Evolutionary conservation across 2,329 filamentous ascomycete genomes (phyloP).

Genomic region (Conoideocrella luteorostrata): DNA sequence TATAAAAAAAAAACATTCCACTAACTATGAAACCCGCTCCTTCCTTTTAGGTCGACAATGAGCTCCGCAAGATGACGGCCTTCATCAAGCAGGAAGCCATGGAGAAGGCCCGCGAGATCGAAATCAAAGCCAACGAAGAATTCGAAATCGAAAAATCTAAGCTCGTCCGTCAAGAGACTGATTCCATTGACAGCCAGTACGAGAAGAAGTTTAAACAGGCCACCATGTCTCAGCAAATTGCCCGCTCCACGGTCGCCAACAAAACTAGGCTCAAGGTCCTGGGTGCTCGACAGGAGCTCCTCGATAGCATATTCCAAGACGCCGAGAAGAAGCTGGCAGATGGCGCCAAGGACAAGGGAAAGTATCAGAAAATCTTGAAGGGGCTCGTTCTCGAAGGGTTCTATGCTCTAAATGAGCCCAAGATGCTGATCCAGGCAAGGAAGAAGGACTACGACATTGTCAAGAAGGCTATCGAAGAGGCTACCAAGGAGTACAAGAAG

Average conservation of each 20-base stretch:
- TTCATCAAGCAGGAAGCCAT: constrained; percentile 99
- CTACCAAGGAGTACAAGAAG: constrained; percentile 77
- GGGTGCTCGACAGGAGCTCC: constrained; percentile 77
- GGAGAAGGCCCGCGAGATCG: constrained; percentile 95
- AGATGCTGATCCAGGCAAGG: constrained; percentile 66
- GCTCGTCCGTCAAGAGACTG: constrained; percentile 91
- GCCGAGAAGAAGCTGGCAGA: constrained; percentile 64
- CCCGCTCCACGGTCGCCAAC: constrained; percentile 90
- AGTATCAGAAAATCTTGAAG: constrained; percentile 73
- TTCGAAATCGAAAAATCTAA: constrained; percentile 99
- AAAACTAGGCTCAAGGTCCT: constrained; percentile 90
- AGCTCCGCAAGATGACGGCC: constrained; percentile 99
- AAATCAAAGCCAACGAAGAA: constrained; percentile 97
- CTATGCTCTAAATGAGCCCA: constrained; percentile 78
- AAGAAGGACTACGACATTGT: constrained; percentile 72
- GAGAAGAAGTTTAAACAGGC: constrained; percentile 99
- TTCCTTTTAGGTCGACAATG: constrained; percentile 71
- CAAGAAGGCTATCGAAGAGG: constrained; percentile 71
- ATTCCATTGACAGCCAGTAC: constrained; percentile 86
- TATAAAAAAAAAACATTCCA: background rate
- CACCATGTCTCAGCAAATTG: constrained; percentile 97
- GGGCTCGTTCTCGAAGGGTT: constrained; percentile 81
- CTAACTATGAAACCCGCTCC: background rate
- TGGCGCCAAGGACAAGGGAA: constrained; percentile 60
- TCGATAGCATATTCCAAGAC: constrained; percentile 82